Percentiles rank a stretch among this genome's conserved stretches.
Evolutionary conservation across 306 rosid genomes (phyloP).

Genomic region (peach (Prunus persica)): DNA sequence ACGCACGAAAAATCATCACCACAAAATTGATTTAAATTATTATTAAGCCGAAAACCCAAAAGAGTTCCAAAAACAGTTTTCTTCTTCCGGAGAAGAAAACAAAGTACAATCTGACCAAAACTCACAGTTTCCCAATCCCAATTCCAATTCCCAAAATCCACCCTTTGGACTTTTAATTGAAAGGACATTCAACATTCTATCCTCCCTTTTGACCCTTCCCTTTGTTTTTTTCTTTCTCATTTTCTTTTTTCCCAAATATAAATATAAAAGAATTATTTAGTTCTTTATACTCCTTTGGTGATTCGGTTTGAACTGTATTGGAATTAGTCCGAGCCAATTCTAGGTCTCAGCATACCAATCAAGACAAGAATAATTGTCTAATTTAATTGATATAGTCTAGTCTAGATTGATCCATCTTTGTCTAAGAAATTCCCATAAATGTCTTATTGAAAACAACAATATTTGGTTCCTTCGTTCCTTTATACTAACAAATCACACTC

Average conservation of each 20-base stretch:
- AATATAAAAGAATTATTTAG: too few species aligned
- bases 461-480: too few species aligned
- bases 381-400: too few species aligned
- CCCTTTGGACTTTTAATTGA: not conserved
- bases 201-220: conserved; percentile 31
- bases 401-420: too few species aligned
- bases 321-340: too few species aligned
- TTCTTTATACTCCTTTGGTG: too few species aligned
- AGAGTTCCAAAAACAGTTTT: not conserved
- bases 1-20: not conserved
- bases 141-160: not conserved
- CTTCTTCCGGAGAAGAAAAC: conserved; percentile 30
- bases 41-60: not conserved
- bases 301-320: too few species aligned
- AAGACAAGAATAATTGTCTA: too few species aligned
- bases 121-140: not conserved
- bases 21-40: not conserved
- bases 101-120: conserved; percentile 39
- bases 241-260: not conserved
- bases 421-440: too few species aligned
- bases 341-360: too few species aligned
- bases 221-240: conserved; percentile 21
- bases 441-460: too few species aligned
- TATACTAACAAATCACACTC: too few species aligned
- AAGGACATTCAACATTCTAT: not conserved